Evolutionary conservation across 1,284 basidiomycete genomes (phyloP).

Genomic region (Boletus hoseneyae): DNA sequence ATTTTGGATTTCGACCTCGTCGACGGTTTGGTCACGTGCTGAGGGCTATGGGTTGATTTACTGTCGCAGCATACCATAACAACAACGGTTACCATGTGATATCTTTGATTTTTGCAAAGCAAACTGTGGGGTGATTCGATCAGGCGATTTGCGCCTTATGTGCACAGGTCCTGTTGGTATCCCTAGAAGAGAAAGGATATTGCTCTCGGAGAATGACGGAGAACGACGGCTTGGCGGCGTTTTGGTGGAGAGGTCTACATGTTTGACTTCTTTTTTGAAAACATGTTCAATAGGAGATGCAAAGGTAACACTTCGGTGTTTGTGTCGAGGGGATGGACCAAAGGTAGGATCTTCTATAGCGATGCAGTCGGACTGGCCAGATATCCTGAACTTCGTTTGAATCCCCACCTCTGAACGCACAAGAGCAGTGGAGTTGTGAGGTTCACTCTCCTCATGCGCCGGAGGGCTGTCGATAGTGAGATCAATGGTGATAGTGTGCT

Average conservation of each 20-base stretch:
- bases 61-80: background rate
- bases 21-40: background rate
- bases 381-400: background rate
- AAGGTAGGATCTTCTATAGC: slow-evolving; percentile 1
- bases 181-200: slow-evolving; percentile 18
- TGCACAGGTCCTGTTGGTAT: slow-evolving; percentile 7
- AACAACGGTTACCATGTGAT: slow-evolving; percentile 9
- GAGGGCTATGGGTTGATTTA: background rate
- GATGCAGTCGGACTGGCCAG: background rate
- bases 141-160: background rate
- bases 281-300: slow-evolving; percentile 28
- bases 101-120: slow-evolving; percentile 3
- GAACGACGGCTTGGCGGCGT: background rate
- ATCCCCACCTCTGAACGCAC: background rate
- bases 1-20: slow-evolving; percentile 25
- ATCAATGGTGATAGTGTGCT: slow-evolving; percentile 24
- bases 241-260: background rate
- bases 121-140: background rate
- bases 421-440: background rate
- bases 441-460: background rate
- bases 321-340: slow-evolving; percentile 8
- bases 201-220: slow-evolving; percentile 4
- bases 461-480: slow-evolving; percentile 29
- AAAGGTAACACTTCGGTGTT: slow-evolving; percentile 27
- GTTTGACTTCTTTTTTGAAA: slow-evolving; percentile 4